phyloP scores from a whole-genome alignment of 2,329 filamentous ascomycete genomes.

The Pestalotiopsis sp. region DNA sequence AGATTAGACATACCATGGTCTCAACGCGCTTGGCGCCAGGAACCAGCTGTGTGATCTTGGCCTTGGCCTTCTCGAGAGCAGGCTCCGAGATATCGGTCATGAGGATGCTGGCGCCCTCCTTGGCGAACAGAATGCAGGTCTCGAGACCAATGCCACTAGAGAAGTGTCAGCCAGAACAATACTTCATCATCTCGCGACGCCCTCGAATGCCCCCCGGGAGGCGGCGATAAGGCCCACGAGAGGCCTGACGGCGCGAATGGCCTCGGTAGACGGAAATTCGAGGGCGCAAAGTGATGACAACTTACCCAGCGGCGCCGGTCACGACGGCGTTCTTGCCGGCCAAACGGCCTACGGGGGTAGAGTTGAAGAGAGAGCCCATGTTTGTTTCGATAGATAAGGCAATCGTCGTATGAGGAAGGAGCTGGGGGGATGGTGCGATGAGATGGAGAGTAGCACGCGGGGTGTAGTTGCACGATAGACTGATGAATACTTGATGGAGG shows the following conservation, averaged over 20 bases:
- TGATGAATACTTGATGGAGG: background rate
- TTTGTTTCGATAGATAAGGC: conserved; percentile 2
- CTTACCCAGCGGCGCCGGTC: conserved; percentile 85
- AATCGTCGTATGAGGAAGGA: background rate
- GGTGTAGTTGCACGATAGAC: background rate
- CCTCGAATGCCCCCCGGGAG: background rate
- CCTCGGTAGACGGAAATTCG: background rate
- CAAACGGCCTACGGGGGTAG: conserved; percentile 47
- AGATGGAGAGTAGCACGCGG: background rate
- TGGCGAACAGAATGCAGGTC: conserved; percentile 85
- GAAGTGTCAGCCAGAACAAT: background rate
- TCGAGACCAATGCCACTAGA: conserved; percentile 88
- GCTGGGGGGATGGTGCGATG: background rate
- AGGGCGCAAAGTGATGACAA: conserved; percentile 17
- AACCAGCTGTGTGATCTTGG: conserved; percentile 75
- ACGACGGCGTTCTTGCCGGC: conserved; percentile 70
- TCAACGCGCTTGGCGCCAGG: conserved; percentile 65
- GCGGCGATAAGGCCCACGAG: background rate
- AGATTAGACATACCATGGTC: conserved; percentile 46
- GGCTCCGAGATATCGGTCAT: conserved; percentile 83
- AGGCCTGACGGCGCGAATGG: background rate
- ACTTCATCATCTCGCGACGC: background rate
- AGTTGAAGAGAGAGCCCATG: conserved; percentile 32
- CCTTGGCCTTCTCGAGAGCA: conserved; percentile 75
- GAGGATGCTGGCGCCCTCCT: conserved; percentile 83